These are phyloP conservation scores for Buddleja alternifolia DNA, from an alignment of 257 asterid genomes.

Conservation along the genomic window DNA sequence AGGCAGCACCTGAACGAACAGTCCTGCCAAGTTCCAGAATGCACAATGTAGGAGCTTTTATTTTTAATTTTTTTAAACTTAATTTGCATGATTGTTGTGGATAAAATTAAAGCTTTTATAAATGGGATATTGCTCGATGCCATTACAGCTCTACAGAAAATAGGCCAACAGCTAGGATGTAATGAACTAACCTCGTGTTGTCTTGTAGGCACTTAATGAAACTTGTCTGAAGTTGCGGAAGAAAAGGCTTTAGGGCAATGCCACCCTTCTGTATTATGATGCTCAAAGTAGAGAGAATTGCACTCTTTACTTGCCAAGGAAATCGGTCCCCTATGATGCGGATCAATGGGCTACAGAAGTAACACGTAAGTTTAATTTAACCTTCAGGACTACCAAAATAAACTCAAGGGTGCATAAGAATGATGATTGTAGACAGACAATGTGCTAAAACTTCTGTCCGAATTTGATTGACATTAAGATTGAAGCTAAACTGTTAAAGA, in stretches of 20 bases:
- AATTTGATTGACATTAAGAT: background rate
- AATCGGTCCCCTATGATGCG: slow-evolving; percentile 99
- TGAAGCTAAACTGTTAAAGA: background rate
- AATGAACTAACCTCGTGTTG: slow-evolving; percentile 76
- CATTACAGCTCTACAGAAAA: background rate
- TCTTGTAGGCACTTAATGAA: slow-evolving; percentile 96
- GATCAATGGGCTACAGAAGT: slow-evolving; percentile 79
- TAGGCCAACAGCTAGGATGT: background rate
- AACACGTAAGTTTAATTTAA: slow-evolving; percentile 28
- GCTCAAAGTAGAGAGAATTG: slow-evolving; percentile 88
- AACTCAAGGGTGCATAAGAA: slow-evolving; percentile 3
- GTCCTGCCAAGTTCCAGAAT: slow-evolving; percentile 59
- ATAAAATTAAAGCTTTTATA: slow-evolving; percentile 3
- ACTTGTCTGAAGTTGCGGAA: slow-evolving; percentile 99
- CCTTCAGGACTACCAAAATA: slow-evolving; percentile 18
- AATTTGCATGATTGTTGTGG: background rate
- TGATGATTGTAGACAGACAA: slow-evolving; percentile 9
- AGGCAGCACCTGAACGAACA: slow-evolving; percentile 93
- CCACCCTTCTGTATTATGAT: slow-evolving; percentile 94
- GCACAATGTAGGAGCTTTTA: slow-evolving; percentile 26
- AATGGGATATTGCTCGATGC: background rate
- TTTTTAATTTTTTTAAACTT: too few relatives aligned
- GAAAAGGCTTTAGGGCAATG: slow-evolving; percentile 91
- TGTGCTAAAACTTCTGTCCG: background rate
- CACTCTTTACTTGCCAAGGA: slow-evolving; percentile 99